Base-by-base conservation (phyloP, 345 rosid species). In the Brassica nigra region DNA sequence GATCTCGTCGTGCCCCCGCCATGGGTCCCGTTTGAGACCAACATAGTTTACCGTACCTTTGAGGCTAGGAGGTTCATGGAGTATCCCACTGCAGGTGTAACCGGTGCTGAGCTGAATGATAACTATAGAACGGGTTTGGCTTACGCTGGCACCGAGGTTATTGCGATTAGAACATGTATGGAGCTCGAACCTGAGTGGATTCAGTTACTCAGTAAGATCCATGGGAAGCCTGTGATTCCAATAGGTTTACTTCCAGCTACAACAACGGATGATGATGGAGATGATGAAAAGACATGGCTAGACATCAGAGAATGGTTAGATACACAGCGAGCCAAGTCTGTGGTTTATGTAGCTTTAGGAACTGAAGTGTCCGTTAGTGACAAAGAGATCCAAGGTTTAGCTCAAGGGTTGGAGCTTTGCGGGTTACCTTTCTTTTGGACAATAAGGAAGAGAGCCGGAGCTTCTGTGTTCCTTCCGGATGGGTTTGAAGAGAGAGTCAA, bases 341-440 rank as follows among this genome's bases (percentile, higher is more conserved):
- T 59, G 31, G 64, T 59, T 3, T 59, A 59, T 57, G 86, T 83
- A 16, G 89, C 86, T 2, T 14, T 88, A 34, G 89, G 89, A 27
- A 59, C 64, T 8, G 64, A 59, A 59, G 64, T 59, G 64, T 1
- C 33, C 3, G 33, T 59, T 59, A 27, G 7, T 8, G 34, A 29
- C 36, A 57, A 73, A 42, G 86, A 85, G 52, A 42, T 85, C 15
- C 39, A 1, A 4, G 78, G 78, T 52, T 74, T 88, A 55, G 89
- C 88, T 29, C 42, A 70, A 1, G 89, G 89, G 15, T 55, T 88
- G 74, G 89, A 88, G 66, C 70, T 71, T 9, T 76, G 87, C 4
- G 74, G 67, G 5, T 36, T 82, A 62, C 86, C 84, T 8, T 86
- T 87, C 80, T 10, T 86, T 12, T 86, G 88, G 90, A 83, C 70